phyloP scores from a whole-genome alignment of 768 basidiomycete genomes.

The Phaffia australis region DNA sequence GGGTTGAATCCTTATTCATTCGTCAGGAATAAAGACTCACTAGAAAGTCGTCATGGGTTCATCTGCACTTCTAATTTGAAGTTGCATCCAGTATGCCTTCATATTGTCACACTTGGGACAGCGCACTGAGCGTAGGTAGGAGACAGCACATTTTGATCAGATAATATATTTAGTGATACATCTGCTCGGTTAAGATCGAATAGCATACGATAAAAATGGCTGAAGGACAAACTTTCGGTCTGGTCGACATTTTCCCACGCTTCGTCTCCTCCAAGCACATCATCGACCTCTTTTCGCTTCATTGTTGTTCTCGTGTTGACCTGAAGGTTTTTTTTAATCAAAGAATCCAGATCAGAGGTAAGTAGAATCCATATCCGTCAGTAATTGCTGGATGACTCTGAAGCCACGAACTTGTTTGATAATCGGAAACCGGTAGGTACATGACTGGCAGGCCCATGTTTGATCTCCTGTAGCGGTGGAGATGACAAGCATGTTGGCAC shows the following conservation, averaged over 20 bases:
- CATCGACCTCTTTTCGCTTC: constrained; percentile 83
- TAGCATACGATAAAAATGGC: too few relatives aligned
- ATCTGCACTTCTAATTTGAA: constrained; percentile 52
- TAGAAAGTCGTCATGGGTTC: constrained; percentile 41
- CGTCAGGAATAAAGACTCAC: constrained; percentile 29
- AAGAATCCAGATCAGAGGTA: background rate
- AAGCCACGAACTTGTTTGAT: constrained; percentile 53
- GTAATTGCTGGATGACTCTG: too few relatives aligned
- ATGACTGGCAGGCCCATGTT: constrained; percentile 57
- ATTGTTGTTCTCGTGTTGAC: constrained; percentile 83
- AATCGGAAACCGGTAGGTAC: constrained; percentile 91
- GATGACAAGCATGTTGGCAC: constrained; percentile 26
- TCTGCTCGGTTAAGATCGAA: too few relatives aligned
- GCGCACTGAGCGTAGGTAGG: constrained; percentile 38
- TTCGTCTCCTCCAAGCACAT: constrained; percentile 87
- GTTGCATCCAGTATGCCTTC: constrained; percentile 84
- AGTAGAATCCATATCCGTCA: too few relatives aligned
- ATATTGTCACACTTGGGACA: constrained; percentile 72
- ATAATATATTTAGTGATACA: too few relatives aligned
- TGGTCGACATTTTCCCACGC: constrained; percentile 90
- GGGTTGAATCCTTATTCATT: background rate
- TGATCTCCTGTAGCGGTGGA: constrained; percentile 24
- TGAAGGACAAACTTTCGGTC: constrained; percentile 39
- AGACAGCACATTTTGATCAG: too few relatives aligned
- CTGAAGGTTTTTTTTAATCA: constrained; percentile 39